Evolutionary conservation across 192 early-diverging fungal genomes (phyloP), one percentile per base, ranked within the genome.

Genomic region (Spizellomyces punctatus): DNA sequence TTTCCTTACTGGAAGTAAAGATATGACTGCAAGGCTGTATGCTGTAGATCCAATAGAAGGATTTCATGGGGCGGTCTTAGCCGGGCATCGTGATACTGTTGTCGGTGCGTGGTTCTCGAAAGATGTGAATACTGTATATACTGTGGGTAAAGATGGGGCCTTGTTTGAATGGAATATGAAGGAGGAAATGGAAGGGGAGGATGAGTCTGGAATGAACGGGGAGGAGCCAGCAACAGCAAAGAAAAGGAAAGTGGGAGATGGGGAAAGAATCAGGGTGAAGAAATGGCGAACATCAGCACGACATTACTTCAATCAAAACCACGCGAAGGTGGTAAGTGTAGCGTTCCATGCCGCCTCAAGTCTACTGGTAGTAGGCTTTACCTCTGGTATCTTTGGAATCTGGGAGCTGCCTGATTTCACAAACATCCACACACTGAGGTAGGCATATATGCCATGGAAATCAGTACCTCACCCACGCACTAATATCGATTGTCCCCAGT

Each of bases 321-420:
- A 86, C 56, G 91, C 90, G 6, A 91, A 89, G 60, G 93, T 98
- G 7, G 84, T 86, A 48, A 90, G 87, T 63, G 91, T 90, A 16
- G 83, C 90, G 55, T 99, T 91, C 77, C 94, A 93, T 71, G 70
- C 84, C 7, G 64, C 76, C 0, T 86, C 89, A 8, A 84, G 86
- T 17, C 81, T 98, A 58, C 67, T 98, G 54, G 92, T 96, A 1
- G 91, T 94, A 56, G 98, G 96, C 7, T 96, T 98, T 73, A 85
- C 86, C 58, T 91, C 90, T 47, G 98, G 98, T 42, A 86, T 96
- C 44, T 99, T 99, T 88, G 98, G 96, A 1, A 91, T 99, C 52
- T 99, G 96, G 93, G 96, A 99, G 79, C 82, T 98, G 69, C 96
- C 98, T 6, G 89, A 90, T 58, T 97, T 98, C 67, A 94, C 77